phyloP scores from a whole-genome alignment of 805 yeast genomes.

The Yamadazyma kitorensis region DNA sequence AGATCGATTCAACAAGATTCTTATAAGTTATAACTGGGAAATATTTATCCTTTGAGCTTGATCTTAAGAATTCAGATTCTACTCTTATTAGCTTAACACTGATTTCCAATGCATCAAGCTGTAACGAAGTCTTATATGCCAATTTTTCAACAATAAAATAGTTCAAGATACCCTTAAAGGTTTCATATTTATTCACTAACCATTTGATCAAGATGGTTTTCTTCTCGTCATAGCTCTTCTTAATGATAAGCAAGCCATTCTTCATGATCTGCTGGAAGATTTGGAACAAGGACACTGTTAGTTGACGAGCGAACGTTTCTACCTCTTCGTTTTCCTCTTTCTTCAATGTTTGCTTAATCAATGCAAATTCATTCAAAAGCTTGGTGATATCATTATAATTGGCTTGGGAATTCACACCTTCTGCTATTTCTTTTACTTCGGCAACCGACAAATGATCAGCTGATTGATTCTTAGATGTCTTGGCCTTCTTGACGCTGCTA shows the following conservation, averaged over 20 bases:
- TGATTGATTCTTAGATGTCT: background rate
- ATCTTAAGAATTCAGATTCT: constrained; percentile 54
- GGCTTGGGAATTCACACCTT: constrained; percentile 40
- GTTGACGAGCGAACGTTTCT: constrained; percentile 36
- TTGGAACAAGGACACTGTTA: constrained; percentile 41
- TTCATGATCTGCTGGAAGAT: constrained; percentile 49
- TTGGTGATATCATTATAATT: constrained; percentile 52
- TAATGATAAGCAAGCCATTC: constrained; percentile 36
- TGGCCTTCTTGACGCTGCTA: constrained; percentile 5
- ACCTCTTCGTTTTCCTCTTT: constrained; percentile 18
- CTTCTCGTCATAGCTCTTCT: constrained; percentile 40
- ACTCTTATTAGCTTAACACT: constrained; percentile 52
- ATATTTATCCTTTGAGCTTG: constrained; percentile 50
- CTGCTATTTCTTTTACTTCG: constrained; percentile 21
- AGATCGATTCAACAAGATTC: constrained; percentile 32
- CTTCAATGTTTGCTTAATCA: constrained; percentile 17
- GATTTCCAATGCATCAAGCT: constrained; percentile 52
- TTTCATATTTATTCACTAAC: constrained; percentile 57
- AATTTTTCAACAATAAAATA: constrained; percentile 37
- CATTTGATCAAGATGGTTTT: constrained; percentile 55
- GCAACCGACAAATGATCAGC: constrained; percentile 13
- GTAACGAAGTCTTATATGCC: constrained; percentile 49
- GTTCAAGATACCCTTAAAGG: constrained; percentile 46
- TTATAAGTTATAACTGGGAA: constrained; percentile 60
- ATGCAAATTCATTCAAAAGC: constrained; percentile 40